Percentiles rank a stretch among this genome's conserved stretches.
These are phyloP conservation scores for Lanmaoa pseudosensibilis DNA, from an alignment of 768 basidiomycete species.

Conservation along the genomic window DNA sequence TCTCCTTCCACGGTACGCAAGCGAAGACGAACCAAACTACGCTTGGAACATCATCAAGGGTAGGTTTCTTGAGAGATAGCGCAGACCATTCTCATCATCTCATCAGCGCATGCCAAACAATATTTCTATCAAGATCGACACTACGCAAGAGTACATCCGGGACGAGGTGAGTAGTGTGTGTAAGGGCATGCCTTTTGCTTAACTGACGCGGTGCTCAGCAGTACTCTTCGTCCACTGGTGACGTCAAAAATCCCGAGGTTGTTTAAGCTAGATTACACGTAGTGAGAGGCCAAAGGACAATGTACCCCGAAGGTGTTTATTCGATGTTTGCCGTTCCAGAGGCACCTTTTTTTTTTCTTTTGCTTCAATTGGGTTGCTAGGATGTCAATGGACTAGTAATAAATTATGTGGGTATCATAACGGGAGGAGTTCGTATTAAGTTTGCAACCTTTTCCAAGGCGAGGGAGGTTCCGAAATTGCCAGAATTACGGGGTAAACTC, in stretches of 20 bases:
- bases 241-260: conserved; percentile 10
- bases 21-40: conserved; percentile 4
- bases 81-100: background rate
- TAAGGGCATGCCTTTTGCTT: background rate
- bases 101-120: conserved; percentile 38
- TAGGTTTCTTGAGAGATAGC: background rate
- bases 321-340: background rate
- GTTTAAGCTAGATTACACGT: background rate
- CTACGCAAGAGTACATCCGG: conserved; percentile 50
- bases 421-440: too few relatives aligned
- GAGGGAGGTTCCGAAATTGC: too few relatives aligned
- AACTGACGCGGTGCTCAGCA: background rate
- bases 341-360: too few relatives aligned
- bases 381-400: too few relatives aligned
- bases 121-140: conserved; percentile 67
- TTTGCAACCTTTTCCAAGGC: too few relatives aligned
- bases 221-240: background rate
- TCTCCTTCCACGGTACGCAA: conserved; percentile 13
- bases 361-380: too few relatives aligned
- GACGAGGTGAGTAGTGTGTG: conserved; percentile 34
- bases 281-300: too few relatives aligned
- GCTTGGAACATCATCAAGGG: conserved; percentile 7
- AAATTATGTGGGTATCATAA: too few relatives aligned
- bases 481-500: too few relatives aligned
- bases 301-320: background rate